Conservation (phyloP, 768 basidiomycete genomes). For the Leucocoprinus sp. region DNA sequence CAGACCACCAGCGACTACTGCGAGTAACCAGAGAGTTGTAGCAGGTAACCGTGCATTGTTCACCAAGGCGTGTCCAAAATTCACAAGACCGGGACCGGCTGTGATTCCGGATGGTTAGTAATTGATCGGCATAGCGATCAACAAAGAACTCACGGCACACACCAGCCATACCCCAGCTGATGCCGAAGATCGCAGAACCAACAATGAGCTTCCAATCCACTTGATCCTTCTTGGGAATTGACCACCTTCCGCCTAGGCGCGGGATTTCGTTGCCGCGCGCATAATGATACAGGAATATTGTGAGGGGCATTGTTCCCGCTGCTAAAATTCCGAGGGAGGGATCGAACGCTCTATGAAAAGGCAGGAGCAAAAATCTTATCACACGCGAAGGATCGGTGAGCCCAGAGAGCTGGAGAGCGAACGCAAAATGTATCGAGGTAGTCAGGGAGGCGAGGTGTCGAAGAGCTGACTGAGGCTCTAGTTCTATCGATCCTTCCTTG, state of each 20-base stretch:
- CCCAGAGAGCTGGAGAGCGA: conserved; percentile 46
- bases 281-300: conserved; percentile 35
- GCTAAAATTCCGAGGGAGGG: conserved; percentile 49
- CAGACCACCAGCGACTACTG: conserved; percentile 32
- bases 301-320: conserved; percentile 39
- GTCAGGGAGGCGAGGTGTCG: conserved; percentile 33
- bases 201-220: conserved; percentile 39
- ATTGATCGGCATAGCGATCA: not conserved
- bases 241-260: conserved; percentile 36
- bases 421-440: conserved; percentile 42
- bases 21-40: conserved; percentile 33
- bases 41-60: conserved; percentile 24
- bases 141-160: conserved; percentile 45
- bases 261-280: conserved; percentile 31
- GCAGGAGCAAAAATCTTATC: conserved; percentile 43
- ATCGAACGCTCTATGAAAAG: conserved; percentile 43
- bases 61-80: conserved; percentile 42
- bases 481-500: conserved; percentile 9
- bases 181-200: conserved; percentile 50
- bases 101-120: conserved; percentile 1
- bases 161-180: conserved; percentile 56
- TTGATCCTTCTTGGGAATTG: conserved; percentile 28
- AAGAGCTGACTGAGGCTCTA: conserved; percentile 16
- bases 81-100: conserved; percentile 61
- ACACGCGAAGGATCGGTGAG: conserved; percentile 42